phyloP scores from a whole-genome alignment of 1,139 yeast species.

The Williopsis jadinii region DNA sequence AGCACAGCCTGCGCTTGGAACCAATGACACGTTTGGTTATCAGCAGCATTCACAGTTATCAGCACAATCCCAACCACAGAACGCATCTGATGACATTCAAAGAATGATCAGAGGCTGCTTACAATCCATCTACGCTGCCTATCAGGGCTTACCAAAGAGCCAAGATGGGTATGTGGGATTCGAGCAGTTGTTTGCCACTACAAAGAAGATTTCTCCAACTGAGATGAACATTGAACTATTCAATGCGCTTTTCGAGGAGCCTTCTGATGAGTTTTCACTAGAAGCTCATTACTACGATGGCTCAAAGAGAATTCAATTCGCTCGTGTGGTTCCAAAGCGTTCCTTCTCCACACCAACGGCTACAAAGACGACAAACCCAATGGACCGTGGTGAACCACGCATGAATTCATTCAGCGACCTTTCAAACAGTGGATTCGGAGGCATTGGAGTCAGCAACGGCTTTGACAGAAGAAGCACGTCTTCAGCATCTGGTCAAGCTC shows the following conservation, averaged over 20 bases:
- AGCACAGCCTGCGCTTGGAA: not conserved
- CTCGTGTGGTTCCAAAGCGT: not conserved
- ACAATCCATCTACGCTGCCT: not conserved
- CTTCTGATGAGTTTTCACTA: conserved; percentile 1
- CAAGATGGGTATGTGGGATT: not conserved
- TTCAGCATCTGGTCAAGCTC: not conserved
- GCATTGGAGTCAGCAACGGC: not conserved
- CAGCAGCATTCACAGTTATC: not conserved
- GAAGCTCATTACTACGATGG: not conserved
- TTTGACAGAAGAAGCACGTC: not conserved
- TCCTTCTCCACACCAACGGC: no score
- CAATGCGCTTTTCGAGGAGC: not conserved
- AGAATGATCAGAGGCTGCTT: not conserved
- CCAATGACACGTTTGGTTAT: no score
- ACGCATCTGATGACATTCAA: not conserved
- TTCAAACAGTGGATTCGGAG: not conserved
- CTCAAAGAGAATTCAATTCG: not conserved
- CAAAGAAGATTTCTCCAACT: not conserved
- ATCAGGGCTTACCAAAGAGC: not conserved
- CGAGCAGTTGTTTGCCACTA: not conserved
- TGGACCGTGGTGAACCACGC: not conserved
- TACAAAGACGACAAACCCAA: not conserved
- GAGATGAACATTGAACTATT: not conserved
- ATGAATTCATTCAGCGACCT: not conserved
- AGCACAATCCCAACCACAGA: not conserved